Percentiles rank a stretch among this genome's conserved stretches.
phyloP scores from a whole-genome alignment of 371 early-diverging fungal genomes.

The Gilbertella persicaria region DNA sequence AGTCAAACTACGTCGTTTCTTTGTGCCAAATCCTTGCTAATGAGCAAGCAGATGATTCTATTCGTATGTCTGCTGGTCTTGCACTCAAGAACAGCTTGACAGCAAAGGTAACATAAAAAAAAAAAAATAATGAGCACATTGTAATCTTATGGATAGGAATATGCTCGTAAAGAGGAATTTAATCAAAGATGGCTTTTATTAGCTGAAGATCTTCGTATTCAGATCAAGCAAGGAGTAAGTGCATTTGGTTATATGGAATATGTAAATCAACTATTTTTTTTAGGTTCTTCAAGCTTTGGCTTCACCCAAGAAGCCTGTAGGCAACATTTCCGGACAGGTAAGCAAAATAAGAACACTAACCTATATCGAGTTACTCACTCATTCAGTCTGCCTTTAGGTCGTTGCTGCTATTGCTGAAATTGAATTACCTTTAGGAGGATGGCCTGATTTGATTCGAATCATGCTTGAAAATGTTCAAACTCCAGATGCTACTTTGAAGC shows the following conservation, averaged over 20 bases:
- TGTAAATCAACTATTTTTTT: background rate
- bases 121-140: background rate
- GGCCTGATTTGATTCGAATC: constrained; percentile 82
- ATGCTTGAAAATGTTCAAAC: constrained; percentile 74
- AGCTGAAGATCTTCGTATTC: constrained; percentile 47
- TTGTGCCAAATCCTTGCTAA: constrained; percentile 83
- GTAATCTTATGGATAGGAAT: constrained; percentile 54
- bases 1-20: constrained; percentile 78
- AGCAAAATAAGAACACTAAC: too few species aligned
- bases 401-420: constrained; percentile 90
- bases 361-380: too few species aligned
- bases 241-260: background rate
- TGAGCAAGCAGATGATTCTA: constrained; percentile 60
- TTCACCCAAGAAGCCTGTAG: constrained; percentile 64
- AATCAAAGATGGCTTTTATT: constrained; percentile 73
- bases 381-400: too few species aligned
- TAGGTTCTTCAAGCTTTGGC: constrained; percentile 74
- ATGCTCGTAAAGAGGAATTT: constrained; percentile 65
- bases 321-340: constrained; percentile 77
- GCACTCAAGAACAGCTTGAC: constrained; percentile 89
- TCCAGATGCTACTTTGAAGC: constrained; percentile 62
- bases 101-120: constrained; percentile 67
- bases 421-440: constrained; percentile 82
- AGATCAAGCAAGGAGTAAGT: constrained; percentile 62
- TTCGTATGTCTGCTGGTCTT: constrained; percentile 85